phyloP scores from a whole-genome alignment of 371 early-diverging fungal species.

The Batrachochytrium dendrobatidis region DNA sequence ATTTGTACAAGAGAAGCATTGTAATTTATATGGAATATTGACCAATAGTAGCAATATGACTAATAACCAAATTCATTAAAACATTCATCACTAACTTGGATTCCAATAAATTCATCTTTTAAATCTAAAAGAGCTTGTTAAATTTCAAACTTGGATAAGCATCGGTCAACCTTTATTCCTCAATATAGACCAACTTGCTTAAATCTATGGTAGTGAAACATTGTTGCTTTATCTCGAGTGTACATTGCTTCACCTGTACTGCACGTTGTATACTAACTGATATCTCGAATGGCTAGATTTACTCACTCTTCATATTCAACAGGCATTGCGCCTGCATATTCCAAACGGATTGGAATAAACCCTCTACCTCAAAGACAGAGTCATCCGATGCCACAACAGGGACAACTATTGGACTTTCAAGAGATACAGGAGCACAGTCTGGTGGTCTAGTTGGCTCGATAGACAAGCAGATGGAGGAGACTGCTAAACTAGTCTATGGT shows the following conservation, averaged over 20 bases:
- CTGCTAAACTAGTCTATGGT: conserved; percentile 90
- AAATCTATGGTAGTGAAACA: background rate
- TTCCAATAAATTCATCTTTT: too few relatives aligned
- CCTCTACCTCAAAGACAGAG: conserved; percentile 16
- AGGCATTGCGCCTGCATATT: conserved; percentile 85
- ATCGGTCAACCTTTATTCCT: too few relatives aligned
- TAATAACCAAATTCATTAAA: too few relatives aligned
- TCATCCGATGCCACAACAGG: conserved; percentile 10
- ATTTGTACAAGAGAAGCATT: too few relatives aligned
- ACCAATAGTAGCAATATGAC: too few relatives aligned
- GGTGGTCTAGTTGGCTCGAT: conserved; percentile 4
- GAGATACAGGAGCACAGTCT: conserved; percentile 9
- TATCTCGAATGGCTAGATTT: conserved; percentile 29
- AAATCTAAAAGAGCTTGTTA: too few relatives aligned
- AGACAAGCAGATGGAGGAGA: conserved; percentile 57
- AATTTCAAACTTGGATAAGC: too few relatives aligned
- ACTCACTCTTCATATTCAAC: conserved; percentile 88
- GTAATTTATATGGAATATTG: too few relatives aligned
- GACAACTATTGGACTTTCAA: conserved; percentile 16
- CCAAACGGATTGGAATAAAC: conserved; percentile 61
- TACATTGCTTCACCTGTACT: background rate
- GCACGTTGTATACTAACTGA: background rate
- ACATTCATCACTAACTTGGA: too few relatives aligned
- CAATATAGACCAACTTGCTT: background rate
- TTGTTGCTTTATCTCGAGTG: background rate